Base-by-base conservation (phyloP, 2,329 filamentous ascomycete genomes). In the Pseudogymnoascus sp. region DNA sequence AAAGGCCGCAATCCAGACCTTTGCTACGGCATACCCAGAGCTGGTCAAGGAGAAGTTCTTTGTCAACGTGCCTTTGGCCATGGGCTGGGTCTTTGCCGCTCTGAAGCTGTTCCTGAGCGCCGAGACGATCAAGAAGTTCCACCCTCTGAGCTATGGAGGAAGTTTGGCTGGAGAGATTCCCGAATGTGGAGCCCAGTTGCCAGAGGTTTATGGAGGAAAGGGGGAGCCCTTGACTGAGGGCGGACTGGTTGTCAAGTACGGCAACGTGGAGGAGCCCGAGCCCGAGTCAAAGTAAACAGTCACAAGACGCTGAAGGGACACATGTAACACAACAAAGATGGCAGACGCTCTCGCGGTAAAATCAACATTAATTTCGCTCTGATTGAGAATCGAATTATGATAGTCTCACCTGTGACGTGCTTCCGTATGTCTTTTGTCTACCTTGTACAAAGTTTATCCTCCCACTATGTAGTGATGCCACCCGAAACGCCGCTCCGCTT, bases 41-140 rank as follows among this genome's bases (percentile, higher is more conserved):
- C 85, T 96, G 8, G 83, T 97, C 60, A 86, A 85, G 71, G 85
- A 93, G 79, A 97, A 97, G 81, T 97, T 93, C 82, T 97, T 97
- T 74, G 90, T 97, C 78, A 97, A 97, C 72, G 91, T 97, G 5
- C 93, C 93, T 0, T 77, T 87, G 64, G 81, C 97, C 71, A 97
- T 97, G 93, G 90, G 91, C 64, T 97, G 93, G 82, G 84, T 92
- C 74, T 92, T 90, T 75, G 79, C 81, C 19, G 82, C 88, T 63
- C 88, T 92, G 79, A 92, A 92, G 79, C 77, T 90, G 16, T 88
- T 93, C 74, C 79, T 92, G 48, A 85, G 87, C 31, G 81, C 86
- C 61, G 88, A 89, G 72, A 92, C 90, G 0, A 82, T 89, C 68
- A 88, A 88, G 78, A 92, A 92, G 74, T 91, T 92, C 77, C 88